Evolutionary conservation across 768 basidiomycete species (phyloP), one percentile per base, ranked within the genome.

Genomic region (Lyophyllum decastes): DNA sequence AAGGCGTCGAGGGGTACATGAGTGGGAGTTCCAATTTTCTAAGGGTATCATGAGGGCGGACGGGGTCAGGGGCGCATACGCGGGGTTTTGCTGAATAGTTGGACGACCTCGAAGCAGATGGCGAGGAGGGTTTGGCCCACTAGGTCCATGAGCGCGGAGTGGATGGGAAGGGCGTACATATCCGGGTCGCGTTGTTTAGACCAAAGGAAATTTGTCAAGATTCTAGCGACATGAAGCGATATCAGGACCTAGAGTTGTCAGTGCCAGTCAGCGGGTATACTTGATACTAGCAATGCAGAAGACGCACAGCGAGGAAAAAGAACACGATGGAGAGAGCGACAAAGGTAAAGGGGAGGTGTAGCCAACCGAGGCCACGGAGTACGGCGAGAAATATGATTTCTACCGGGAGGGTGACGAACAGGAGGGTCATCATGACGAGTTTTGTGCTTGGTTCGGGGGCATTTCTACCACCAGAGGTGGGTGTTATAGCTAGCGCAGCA

Each of bases 81-180:
- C n/a, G 41, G 41, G 24, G 38, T 10, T 40, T 63, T 58, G 9
- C 33, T 46, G 17, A 82, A 64, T 24, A 65, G 64, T 1, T 83
- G 80, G 2, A 88, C 87, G 26, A 92, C 73, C 69, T 86, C 82
- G 63, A 90, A 92, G 68, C 89, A 90, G 0, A 82, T 64, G 1
- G 93, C 92, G 9, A 98, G 82, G 8, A 96, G 75, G 21, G 89
- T 68, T 68, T 95, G 90, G 16, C 93, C 92, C 30, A 90, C 72
- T 51, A 96, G 83, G 69, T 95, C 93, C 80, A 95, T 88, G 43
- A 93, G 67, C 0, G 94, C 92, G 11, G 92, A 94, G 62, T 96
- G 94, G 25, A 96, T 83, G 8, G 95, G 95, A n/a, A 98, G 75
- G 1, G 94, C 94, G 69, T 96, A 95, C 73, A 90, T 87, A 69